These are phyloP conservation scores for Rhizopus sp. DNA, from an alignment of 371 early-diverging fungal genomes.

Conservation along the genomic window DNA sequence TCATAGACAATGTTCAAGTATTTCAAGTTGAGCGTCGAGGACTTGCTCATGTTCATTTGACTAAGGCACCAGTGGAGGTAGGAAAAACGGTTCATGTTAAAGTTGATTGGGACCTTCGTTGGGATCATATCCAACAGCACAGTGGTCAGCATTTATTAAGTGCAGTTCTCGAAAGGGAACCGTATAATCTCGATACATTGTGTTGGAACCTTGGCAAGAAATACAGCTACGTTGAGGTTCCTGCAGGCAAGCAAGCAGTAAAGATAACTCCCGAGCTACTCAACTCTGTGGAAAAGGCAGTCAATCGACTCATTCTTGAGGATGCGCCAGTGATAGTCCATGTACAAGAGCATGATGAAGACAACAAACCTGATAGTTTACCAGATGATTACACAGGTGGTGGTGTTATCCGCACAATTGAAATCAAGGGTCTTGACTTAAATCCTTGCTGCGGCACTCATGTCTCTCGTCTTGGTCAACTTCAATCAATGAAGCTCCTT, in stretches of 20 bases:
- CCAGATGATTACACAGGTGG: slow-evolving; percentile 65
- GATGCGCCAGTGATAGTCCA: slow-evolving; percentile 54
- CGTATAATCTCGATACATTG: slow-evolving; percentile 60
- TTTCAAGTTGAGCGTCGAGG: slow-evolving; percentile 62
- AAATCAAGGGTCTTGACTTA: slow-evolving; percentile 58
- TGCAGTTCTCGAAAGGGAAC: slow-evolving; percentile 66
- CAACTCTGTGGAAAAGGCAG: slow-evolving; percentile 47
- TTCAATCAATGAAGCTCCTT: slow-evolving; percentile 66
- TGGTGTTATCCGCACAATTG: slow-evolving; percentile 62
- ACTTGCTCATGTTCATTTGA: slow-evolving; percentile 65
- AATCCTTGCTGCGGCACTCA: slow-evolving; percentile 89
- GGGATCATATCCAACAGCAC: slow-evolving; percentile 83
- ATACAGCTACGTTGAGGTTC: slow-evolving; percentile 62
- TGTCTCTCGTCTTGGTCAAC: slow-evolving; percentile 57
- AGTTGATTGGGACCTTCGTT: slow-evolving; percentile 73
- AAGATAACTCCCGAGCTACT: slow-evolving; percentile 51
- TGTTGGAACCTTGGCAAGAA: slow-evolving; percentile 73
- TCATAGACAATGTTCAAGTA: slow-evolving; percentile 56
- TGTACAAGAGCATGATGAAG: slow-evolving; percentile 24
- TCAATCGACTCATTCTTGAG: slow-evolving; percentile 62
- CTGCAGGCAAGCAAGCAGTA: slow-evolving; percentile 28
- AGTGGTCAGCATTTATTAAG: slow-evolving; percentile 78
- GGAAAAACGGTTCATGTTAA: slow-evolving; percentile 54
- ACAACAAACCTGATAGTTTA: slow-evolving; percentile 50
- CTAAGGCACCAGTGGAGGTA: slow-evolving; percentile 50